Percentiles rank a stretch among this genome's conserved stretches.
Evolutionary conservation across 768 basidiomycete species (phyloP).

Genomic region (Serendipita sp.): DNA sequence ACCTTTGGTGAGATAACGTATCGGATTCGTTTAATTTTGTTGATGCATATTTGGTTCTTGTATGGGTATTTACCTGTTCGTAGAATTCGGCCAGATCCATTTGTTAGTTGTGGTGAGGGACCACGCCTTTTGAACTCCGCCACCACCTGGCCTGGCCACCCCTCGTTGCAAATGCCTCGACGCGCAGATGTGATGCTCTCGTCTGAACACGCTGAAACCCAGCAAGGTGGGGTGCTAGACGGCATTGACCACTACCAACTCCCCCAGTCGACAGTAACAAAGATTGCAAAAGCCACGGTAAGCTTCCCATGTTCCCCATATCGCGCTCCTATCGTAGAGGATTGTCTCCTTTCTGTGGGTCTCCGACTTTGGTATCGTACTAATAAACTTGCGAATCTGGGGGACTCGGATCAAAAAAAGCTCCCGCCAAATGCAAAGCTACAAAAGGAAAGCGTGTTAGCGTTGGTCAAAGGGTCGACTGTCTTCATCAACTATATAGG

Average conservation of each 20-base stretch:
- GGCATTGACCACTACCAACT: slow-evolving; percentile 84
- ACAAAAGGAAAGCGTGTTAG: slow-evolving; percentile 77
- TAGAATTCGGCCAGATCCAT: slow-evolving; percentile 5
- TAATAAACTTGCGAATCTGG: too few species aligned
- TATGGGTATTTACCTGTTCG: background rate
- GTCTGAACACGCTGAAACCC: slow-evolving; percentile 52
- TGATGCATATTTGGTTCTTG: too few species aligned
- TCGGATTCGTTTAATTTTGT: too few species aligned
- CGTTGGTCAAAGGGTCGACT: slow-evolving; percentile 76
- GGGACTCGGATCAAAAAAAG: slow-evolving; percentile 23
- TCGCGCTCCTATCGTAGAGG: background rate
- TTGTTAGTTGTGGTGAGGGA: background rate
- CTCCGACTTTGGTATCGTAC: background rate
- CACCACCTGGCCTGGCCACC: background rate
- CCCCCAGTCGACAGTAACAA: slow-evolving; percentile 67
- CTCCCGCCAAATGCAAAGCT: slow-evolving; percentile 73
- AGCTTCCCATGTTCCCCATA: slow-evolving; percentile 19
- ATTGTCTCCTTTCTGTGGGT: background rate
- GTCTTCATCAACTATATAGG: slow-evolving; percentile 93
- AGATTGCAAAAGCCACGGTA: slow-evolving; percentile 74
- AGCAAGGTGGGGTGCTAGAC: slow-evolving; percentile 65
- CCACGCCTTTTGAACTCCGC: background rate
- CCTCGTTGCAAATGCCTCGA: slow-evolving; percentile 29
- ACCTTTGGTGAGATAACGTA: slow-evolving; percentile 37
- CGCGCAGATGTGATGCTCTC: slow-evolving; percentile 18